These are phyloP conservation scores for Marasmius oreades DNA, from an alignment of 1,284 basidiomycete species.

Conservation along the genomic window DNA sequence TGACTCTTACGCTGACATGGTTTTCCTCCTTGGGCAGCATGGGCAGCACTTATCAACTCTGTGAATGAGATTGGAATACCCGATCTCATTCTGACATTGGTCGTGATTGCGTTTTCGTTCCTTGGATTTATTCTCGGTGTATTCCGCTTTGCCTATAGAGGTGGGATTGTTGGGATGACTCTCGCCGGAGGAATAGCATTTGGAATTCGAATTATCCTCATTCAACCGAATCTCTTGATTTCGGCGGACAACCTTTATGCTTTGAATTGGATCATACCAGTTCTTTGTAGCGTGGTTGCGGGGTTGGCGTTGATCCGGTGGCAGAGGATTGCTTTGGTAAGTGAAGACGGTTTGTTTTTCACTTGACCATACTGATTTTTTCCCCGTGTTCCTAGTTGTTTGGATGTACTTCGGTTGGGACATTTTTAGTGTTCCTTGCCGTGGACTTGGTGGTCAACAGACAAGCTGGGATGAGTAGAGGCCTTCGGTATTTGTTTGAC, in stretches of 20 bases:
- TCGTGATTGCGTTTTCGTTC: conserved; percentile 46
- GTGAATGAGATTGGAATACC: conserved; percentile 43
- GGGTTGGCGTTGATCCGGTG: conserved; percentile 38
- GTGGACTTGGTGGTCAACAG: conserved; percentile 53
- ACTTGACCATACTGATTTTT: background rate
- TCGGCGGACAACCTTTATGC: conserved; percentile 31
- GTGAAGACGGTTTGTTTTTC: conserved; percentile 21
- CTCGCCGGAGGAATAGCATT: conserved; percentile 52
- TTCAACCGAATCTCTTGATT: conserved; percentile 47
- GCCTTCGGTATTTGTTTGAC: conserved; percentile 60
- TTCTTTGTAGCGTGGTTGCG: conserved; percentile 36
- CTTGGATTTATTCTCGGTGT: conserved; percentile 50
- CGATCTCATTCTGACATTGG: conserved; percentile 46
- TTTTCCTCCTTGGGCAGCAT: conserved; percentile 34
- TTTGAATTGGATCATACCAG: conserved; percentile 53
- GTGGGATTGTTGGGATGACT: conserved; percentile 44
- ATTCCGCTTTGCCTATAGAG: conserved; percentile 43
- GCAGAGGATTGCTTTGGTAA: conserved; percentile 51
- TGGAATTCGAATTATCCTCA: conserved; percentile 50
- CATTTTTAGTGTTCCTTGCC: conserved; percentile 54
- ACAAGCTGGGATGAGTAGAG: conserved; percentile 59
- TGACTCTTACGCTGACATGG: background rate
- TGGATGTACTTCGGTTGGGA: conserved; percentile 52
- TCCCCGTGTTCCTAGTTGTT: conserved; percentile 32
- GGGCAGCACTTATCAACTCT: conserved; percentile 59